phyloP scores from a whole-genome alignment of 176 grass and related monocot species.

The Tillandsia leiboldiana region DNA sequence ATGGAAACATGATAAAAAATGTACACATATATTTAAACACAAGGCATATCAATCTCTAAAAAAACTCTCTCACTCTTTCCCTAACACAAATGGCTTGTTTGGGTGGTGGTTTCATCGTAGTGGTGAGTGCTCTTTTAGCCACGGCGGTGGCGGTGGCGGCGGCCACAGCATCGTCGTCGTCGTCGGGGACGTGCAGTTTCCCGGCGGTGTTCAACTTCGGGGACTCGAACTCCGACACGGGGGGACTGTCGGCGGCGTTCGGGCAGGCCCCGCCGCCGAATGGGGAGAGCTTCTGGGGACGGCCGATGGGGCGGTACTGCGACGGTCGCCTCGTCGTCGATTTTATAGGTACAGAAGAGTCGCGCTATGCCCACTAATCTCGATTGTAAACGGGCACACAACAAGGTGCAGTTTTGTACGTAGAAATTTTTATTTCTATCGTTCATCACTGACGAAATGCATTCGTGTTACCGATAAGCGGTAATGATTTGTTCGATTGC shows the following conservation, averaged over 20 bases:
- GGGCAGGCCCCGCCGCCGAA: conserved; percentile 81
- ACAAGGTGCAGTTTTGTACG: neutral
- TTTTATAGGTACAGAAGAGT: conserved; percentile 55
- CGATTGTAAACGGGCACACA: neutral
- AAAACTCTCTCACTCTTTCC: too few relatives aligned
- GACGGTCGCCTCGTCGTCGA: conserved; percentile 89
- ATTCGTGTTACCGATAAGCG: too few relatives aligned
- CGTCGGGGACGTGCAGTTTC: conserved; percentile 37
- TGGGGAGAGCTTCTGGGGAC: conserved; percentile 86
- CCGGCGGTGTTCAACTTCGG: conserved; percentile 95
- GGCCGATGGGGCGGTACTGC: conserved; percentile 65
- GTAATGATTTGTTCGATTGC: too few relatives aligned
- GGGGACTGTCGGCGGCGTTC: conserved; percentile 76
- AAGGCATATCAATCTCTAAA: too few relatives aligned
- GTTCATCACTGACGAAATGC: too few relatives aligned
- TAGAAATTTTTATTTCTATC: neutral
- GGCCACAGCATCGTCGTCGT: too few relatives aligned
- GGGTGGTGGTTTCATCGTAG: too few relatives aligned
- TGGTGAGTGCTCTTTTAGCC: too few relatives aligned
- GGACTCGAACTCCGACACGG: conserved; percentile 97
- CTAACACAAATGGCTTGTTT: too few relatives aligned
- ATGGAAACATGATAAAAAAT: too few relatives aligned
- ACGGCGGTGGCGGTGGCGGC: too few relatives aligned
- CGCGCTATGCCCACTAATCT: neutral
- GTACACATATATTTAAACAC: too few relatives aligned